Evolutionary conservation across 441 rosid genomes (phyloP), one percentile per base, ranked within the genome.

Genomic region (Aquilaria agallochum): DNA sequence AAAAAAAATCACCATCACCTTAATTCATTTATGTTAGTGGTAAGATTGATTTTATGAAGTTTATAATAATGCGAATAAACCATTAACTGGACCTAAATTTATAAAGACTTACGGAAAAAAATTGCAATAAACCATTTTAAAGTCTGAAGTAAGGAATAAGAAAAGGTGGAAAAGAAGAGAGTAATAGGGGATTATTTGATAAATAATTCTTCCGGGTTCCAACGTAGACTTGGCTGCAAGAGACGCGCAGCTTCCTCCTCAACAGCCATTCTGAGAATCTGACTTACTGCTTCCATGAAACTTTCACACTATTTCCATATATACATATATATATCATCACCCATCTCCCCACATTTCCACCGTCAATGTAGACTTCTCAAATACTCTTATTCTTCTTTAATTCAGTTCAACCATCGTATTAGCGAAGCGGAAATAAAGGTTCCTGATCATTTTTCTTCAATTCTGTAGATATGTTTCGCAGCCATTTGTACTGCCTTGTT

Each of bases 191-290:
- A 40, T 2, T 40, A 40, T 2, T 6, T 40, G 45, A 40, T 40
- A 5, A 40, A 40, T 6, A 40, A 40, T 59, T 49, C 11, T 10
- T 55, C 46, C 8, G 9, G 5, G 45, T 32, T 34, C 20, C 10
- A 9, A 2, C 30, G 31, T 30, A 50, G 33, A 13, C 48, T 9
- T 13, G 47, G 13, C 14, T 33, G 63, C 64, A 58, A 46, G 55
- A 20, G 51, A 51, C 68, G 32, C 45, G 69, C 72, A 64, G 3
- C 65, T 64, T 70, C 68, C 64, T 56, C 59, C 48, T n/a, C 30
- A 3, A 20, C 10, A 32, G 54, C 15, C 58, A 46, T 55, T 64
- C 11, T 60, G 14, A 14, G 31, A 56, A 53, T 32, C 54, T 5
- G 12, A 11, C 44, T 27, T 56, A 30, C 31, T 40, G 9, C 45